A percentile compares a stretch with the other conserved stretches of the same genome.
Evolutionary conservation across 2,329 filamentous ascomycete species (phyloP).

Genomic region (Epichloe glyceriae): DNA sequence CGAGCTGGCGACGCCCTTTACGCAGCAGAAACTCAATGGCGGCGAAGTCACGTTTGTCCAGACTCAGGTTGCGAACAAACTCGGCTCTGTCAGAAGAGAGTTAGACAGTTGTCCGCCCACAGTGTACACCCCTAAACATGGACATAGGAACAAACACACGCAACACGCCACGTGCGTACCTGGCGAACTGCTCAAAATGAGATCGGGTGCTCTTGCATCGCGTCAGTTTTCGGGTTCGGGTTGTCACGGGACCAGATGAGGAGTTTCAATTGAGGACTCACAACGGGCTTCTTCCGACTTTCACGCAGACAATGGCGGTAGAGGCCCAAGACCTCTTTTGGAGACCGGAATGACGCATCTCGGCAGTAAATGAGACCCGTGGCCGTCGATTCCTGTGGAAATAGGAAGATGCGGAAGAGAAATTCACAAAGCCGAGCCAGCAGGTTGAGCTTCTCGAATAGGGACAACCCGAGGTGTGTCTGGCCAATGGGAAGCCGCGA

Average conservation of each 20-base stretch:
- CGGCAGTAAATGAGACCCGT: not conserved
- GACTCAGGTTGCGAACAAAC: slow-evolving; percentile 54
- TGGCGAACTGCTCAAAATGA: slow-evolving; percentile 52
- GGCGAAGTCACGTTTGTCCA: slow-evolving; percentile 75
- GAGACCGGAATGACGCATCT: slow-evolving; percentile 12
- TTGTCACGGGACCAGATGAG: not conserved
- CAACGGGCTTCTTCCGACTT: slow-evolving; percentile 65
- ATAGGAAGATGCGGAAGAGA: not conserved
- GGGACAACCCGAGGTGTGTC: not conserved
- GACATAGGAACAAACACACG: not conserved
- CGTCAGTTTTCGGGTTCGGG: not conserved
- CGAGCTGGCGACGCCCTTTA: slow-evolving; percentile 69
- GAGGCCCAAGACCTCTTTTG: slow-evolving; percentile 24
- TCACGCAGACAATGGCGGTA: slow-evolving; percentile 80
- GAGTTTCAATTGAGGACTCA: slow-evolving; percentile 21
- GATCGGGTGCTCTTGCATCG: slow-evolving; percentile 11
- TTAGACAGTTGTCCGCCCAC: not conserved
- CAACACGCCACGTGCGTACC: slow-evolving; percentile 28
- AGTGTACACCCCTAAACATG: not conserved
- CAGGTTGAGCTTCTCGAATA: too few relatives aligned
- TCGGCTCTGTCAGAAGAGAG: slow-evolving; percentile 31
- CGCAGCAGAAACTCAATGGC: slow-evolving; percentile 77
- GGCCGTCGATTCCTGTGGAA: not conserved
- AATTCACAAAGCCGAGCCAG: not conserved
- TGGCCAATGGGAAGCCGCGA: not conserved